A percentile compares a stretch with the other conserved stretches of the same genome.
These are phyloP conservation scores for Rosa chinensis DNA, from an alignment of 306 rosid species.

Conservation along the genomic window DNA sequence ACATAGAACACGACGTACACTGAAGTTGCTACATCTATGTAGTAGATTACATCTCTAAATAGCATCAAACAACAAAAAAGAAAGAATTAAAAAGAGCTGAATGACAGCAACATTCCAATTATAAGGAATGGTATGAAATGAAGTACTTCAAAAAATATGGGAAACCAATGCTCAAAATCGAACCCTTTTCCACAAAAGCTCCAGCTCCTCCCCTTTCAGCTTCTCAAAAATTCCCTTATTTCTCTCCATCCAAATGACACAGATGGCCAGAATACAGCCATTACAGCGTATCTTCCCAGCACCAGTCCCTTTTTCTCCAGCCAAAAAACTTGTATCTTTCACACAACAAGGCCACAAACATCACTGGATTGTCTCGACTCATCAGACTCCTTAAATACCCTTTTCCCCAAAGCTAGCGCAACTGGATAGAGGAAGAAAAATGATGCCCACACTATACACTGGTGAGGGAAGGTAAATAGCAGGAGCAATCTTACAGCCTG, in stretches of 20 bases:
- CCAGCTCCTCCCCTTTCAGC: constrained; percentile 1
- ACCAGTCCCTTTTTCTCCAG: background rate
- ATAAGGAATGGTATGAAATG: background rate
- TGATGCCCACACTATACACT: background rate
- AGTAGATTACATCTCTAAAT: background rate
- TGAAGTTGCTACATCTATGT: background rate
- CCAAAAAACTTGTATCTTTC: background rate
- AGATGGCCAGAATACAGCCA: background rate
- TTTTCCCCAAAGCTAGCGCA: background rate
- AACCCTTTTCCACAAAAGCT: background rate
- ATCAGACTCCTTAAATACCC: background rate
- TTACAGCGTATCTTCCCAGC: background rate
- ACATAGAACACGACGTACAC: background rate
- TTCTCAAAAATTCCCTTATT: background rate
- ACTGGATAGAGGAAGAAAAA: background rate
- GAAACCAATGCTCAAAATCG: background rate
- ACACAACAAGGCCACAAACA: background rate
- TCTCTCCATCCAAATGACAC: background rate
- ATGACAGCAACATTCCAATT: background rate
- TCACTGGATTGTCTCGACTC: background rate
- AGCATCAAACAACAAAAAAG: background rate
- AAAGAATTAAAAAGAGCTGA: background rate
- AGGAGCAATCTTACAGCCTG: background rate
- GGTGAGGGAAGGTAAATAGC: background rate
- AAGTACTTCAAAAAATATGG: background rate